Base-by-base conservation (phyloP, 2,329 filamentous ascomycete species). In the Pyrenophora seminiperda region DNA sequence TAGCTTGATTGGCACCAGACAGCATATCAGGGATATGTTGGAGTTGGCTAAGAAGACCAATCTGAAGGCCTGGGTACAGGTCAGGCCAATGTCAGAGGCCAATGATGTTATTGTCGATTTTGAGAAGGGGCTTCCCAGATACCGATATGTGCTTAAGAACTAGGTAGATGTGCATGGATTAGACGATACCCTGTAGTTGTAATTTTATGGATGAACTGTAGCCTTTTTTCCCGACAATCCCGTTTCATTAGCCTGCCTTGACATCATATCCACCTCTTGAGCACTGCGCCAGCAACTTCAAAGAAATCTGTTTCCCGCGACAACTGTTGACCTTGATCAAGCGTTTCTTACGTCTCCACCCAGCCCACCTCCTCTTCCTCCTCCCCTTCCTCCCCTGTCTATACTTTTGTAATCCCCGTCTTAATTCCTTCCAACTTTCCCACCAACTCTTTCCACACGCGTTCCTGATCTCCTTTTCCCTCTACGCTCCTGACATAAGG, bases 1-100 rank as follows among this genome's bases (percentile, higher is more conserved):
- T 11, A 86, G 81, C 72, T 78, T 88, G 0, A 81, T 81, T 20
- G 86, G 86, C 0, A 79, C 87, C 41, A 79, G 85, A 2, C 74
- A 83, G 22, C 83, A 89, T 49, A 79, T 80, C 46, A 81, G 84
- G 59, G 85, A 73, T 18, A 78, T 77, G 76, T 61, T 78, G 27
- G 68, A 76, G 18, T 72, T 77, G 55, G 75, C 72, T 1, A 74
- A 70, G 32, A 62, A 66, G 34, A 69, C 75, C 32, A 56, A 67
- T 30, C 67, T 77, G 49, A 67, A 74, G 56, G 73, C 76, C n/a
- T 73, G 73, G 68, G 55, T 76, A 3, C 67, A 77, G 55, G 65
- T 66, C 18, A 75, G 74, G 47, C 69, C 71, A 4, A 74, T 78
- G 75, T 68, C 60, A 1, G 62, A 67, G 24, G 66, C 65, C 11